Conservation (phyloP, 768 basidiomycete species). For the Serendipita sp. region DNA sequence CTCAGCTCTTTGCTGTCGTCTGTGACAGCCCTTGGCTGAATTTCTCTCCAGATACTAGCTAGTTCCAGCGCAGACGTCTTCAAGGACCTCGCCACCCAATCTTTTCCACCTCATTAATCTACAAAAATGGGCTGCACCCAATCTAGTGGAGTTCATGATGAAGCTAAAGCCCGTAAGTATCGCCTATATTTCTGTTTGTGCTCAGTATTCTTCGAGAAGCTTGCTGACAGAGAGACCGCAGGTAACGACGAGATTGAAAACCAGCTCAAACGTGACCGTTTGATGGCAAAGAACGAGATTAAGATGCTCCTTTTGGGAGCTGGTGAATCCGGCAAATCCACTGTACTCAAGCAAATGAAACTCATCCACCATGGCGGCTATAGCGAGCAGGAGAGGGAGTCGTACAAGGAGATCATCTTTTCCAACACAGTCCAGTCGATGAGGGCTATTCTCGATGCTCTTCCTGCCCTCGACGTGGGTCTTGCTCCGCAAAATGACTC, state of each 20-base stretch:
- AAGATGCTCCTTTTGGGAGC: conserved; percentile 94
- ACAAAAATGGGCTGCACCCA: conserved; percentile 14
- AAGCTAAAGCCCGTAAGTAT: conserved; percentile 66
- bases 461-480: conserved; percentile 65
- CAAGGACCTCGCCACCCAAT: neutral
- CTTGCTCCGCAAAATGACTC: conserved; percentile 56
- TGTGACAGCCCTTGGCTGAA: neutral
- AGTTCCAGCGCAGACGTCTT: too few species aligned
- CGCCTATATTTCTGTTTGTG: neutral
- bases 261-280: conserved; percentile 75
- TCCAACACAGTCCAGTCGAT: conserved; percentile 90
- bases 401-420: conserved; percentile 90
- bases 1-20: neutral
- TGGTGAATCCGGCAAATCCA: conserved; percentile 94
- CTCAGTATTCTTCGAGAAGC: neutral
- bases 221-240: conserved; percentile 15
- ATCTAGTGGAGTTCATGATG: conserved; percentile 41
- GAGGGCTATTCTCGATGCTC: conserved; percentile 87
- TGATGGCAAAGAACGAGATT: conserved; percentile 85
- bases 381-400: conserved; percentile 74
- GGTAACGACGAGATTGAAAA: conserved; percentile 89
- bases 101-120: neutral
- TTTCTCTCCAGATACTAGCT: neutral
- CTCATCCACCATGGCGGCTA: conserved; percentile 87
- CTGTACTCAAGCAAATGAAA: conserved; percentile 94